A percentile compares a stretch with the other conserved stretches of the same genome.
These are phyloP conservation scores for Pistacia atlantica DNA, from an alignment of 345 rosid species.

Conservation along the genomic window DNA sequence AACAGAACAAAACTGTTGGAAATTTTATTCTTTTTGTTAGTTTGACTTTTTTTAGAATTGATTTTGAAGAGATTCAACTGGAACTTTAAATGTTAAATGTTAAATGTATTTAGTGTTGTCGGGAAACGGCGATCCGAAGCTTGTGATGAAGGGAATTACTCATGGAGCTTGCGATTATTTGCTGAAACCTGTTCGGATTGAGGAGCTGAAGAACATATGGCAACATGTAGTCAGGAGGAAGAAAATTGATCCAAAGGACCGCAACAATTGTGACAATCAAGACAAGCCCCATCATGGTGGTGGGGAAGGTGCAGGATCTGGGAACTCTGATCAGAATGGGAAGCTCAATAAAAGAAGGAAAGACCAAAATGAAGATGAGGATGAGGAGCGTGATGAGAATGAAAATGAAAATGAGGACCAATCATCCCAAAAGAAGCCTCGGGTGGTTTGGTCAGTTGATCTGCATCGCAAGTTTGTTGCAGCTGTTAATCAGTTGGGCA, in stretches of 20 bases:
- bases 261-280: conserved; percentile 28
- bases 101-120: conserved; percentile 71
- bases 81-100: background rate
- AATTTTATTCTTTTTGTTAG: background rate
- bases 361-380: conserved; percentile 78
- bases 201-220: conserved; percentile 93
- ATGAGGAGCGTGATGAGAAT: conserved; percentile 59
- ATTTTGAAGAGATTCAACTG: background rate
- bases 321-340: conserved; percentile 51
- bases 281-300: conserved; percentile 39
- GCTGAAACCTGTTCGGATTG: conserved; percentile 86
- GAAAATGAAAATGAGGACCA: conserved; percentile 54
- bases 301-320: conserved; percentile 35
- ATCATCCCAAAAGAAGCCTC: conserved; percentile 76
- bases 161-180: conserved; percentile 98
- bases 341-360: conserved; percentile 67
- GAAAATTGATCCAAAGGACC: conserved; percentile 47
- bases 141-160: conserved; percentile 85
- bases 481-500: conserved; percentile 78
- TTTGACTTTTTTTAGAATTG: background rate
- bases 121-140: conserved; percentile 73
- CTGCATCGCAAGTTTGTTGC: conserved; percentile 75
- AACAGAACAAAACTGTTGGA: background rate
- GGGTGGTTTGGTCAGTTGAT: conserved; percentile 85
- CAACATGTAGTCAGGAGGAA: conserved; percentile 85